Evolutionary conservation across 371 early-diverging fungal genomes (phyloP), one percentile per base, ranked within the genome.

Genomic region (Lichtheimia hyalospora): DNA sequence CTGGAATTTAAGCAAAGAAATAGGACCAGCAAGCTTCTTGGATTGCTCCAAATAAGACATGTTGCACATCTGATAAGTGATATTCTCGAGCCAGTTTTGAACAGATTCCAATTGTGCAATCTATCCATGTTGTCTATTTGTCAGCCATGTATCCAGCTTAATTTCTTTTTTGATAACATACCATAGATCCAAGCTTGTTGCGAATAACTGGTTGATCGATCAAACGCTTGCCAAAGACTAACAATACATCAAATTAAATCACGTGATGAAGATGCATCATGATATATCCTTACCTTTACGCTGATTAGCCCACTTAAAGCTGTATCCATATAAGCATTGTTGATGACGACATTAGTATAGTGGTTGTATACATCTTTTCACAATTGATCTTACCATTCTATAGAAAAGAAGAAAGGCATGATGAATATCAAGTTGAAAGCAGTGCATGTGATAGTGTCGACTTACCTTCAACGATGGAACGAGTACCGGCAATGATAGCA

Each of bases 231-330:
- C 90, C 90, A 71, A 93, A 93, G 12, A 92, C 92, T 75, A n/a
- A 86, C 73, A 5, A 83, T 77, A 89, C 76, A 60, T n/a, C n/a
- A n/a, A 83, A 67, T 58, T 86, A 87, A 69, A 85, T 83, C 56
- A 87, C 81, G 3, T 87, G 85, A 48, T 82, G 82, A 61, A 86
- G 84, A 49, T 86, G 81, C 18, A 85, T 79, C 8, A 92, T 76
- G 61, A 84, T 83, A 75, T 89, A 87, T 56, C 90, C 90, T 92
- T 7, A 92, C 60, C 93, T 75, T 86, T 86, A 54, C 95, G 89
- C 77, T 93, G 92, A 72, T 90, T 82, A 24, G 93, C 92, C 75
- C 91, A 93, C 73, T 79, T 90, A 74, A 92, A 79, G 60, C 60
- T 52, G 12, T 34, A 1, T 8, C 34, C 34, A 34, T 34, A 34